These are phyloP conservation scores for Pseudodiploospora longispora DNA, from an alignment of 2,329 filamentous ascomycete genomes.

Conservation along the genomic window DNA sequence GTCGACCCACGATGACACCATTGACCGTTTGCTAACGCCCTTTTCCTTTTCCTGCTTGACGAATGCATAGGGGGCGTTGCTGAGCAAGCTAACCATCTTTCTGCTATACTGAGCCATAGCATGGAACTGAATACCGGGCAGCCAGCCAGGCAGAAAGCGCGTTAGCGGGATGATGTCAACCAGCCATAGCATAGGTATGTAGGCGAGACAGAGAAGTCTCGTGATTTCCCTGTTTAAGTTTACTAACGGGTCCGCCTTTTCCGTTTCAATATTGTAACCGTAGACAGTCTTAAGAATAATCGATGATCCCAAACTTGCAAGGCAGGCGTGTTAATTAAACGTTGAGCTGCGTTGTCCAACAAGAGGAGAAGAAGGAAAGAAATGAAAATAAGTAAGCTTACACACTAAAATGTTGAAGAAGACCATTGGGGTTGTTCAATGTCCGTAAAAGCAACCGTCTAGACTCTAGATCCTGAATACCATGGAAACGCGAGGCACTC, in stretches of 20 bases:
- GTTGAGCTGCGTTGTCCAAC: neutral
- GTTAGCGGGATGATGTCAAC: slow-evolving; percentile 18
- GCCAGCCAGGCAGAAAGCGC: slow-evolving; percentile 14
- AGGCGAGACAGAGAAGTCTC: slow-evolving; percentile 12
- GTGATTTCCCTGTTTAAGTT: slow-evolving; percentile 14
- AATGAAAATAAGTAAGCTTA: slow-evolving; percentile 7
- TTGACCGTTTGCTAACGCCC: too few species aligned
- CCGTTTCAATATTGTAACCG: slow-evolving; percentile 16
- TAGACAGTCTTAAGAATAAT: slow-evolving; percentile 14
- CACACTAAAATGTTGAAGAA: slow-evolving; percentile 19
- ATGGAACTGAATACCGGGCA: slow-evolving; percentile 14
- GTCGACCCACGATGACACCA: too few species aligned
- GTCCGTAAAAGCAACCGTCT: slow-evolving; percentile 16
- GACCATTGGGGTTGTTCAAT: slow-evolving; percentile 13
- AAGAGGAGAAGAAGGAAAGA: neutral
- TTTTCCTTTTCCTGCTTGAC: neutral
- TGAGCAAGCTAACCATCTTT: neutral
- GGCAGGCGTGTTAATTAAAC: neutral
- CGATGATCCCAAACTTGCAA: slow-evolving; percentile 14
- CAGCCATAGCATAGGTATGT: slow-evolving; percentile 13
- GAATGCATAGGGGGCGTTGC: neutral
- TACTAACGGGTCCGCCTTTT: slow-evolving; percentile 14
- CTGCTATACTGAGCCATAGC: neutral
- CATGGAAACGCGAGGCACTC: slow-evolving; percentile 9
- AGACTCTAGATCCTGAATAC: slow-evolving; percentile 19